Conservation (phyloP, 345 rosid species). For the Brassica nigra region DNA sequence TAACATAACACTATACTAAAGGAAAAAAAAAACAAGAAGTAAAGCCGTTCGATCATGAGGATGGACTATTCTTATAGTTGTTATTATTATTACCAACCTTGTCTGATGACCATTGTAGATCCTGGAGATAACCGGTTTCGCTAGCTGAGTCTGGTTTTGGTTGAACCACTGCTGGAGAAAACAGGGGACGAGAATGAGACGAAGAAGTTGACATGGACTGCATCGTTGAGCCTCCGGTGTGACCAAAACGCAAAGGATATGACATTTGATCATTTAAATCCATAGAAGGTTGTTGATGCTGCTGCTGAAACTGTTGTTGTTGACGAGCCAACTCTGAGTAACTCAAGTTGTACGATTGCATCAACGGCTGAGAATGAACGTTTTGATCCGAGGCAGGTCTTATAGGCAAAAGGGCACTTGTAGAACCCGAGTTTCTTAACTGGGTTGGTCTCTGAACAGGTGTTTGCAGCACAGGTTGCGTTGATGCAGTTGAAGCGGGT, state of each 20-base stretch:
- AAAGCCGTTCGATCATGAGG: constrained; percentile 26
- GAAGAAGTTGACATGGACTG: constrained; percentile 37
- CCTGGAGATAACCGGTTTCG: constrained; percentile 25
- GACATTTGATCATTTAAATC: constrained; percentile 48
- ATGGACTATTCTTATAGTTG: constrained; percentile 22
- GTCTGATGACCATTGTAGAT: constrained; percentile 29
- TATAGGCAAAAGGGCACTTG: constrained; percentile 39
- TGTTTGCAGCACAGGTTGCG: constrained; percentile 17
- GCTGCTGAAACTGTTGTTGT: constrained; percentile 24
- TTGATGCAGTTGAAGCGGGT: constrained; percentile 27
- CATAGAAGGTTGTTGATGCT: constrained; percentile 30
- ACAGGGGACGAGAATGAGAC: constrained; percentile 31
- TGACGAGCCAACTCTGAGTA: constrained; percentile 35
- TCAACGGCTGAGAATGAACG: constrained; percentile 34
- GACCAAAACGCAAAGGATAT: constrained; percentile 43
- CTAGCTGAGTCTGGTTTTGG: constrained; percentile 12
- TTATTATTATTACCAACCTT: constrained; percentile 15
- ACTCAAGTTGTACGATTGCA: constrained; percentile 26
- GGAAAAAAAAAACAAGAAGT: background rate
- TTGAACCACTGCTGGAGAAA: constrained; percentile 21
- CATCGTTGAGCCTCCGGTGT: constrained; percentile 22
- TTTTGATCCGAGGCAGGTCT: constrained; percentile 38
- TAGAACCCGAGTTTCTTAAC: constrained; percentile 44
- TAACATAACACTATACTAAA: constrained; percentile 6
- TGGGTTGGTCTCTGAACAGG: constrained; percentile 32